phyloP scores from a whole-genome alignment of 805 yeast species.

The Candida maesae region DNA sequence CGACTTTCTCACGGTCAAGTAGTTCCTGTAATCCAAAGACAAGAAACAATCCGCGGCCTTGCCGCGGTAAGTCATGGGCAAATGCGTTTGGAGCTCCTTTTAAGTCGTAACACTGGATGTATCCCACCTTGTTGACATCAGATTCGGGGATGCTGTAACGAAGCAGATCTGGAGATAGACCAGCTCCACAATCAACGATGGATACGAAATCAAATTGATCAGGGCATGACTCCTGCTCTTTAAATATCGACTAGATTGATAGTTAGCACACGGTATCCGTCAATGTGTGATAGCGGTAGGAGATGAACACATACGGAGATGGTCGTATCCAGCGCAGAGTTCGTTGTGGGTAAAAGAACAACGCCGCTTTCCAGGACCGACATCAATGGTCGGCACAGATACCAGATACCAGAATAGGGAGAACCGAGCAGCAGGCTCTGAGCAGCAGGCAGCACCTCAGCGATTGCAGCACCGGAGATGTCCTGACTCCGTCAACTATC shows the following conservation, averaged over 20 bases:
- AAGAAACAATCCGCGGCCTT: background rate
- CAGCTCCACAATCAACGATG: constrained; percentile 8
- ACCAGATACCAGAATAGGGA: too few species aligned
- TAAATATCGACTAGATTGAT: background rate
- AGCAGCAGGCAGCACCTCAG: too few species aligned
- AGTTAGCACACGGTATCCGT: background rate
- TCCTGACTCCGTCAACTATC: too few species aligned
- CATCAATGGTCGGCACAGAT: background rate
- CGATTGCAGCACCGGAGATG: too few species aligned
- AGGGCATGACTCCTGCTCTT: background rate
- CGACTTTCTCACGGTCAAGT: constrained; percentile 4
- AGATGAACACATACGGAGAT: background rate
- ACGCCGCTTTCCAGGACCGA: background rate
- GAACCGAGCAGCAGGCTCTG: too few species aligned
- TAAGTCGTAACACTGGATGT: constrained; percentile 13
- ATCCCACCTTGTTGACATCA: constrained; percentile 2
- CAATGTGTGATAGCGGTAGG: background rate
- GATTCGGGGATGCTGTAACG: background rate
- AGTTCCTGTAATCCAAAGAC: constrained; percentile 6
- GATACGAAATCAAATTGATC: background rate
- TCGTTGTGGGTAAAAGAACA: background rate
- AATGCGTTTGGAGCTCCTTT: constrained; percentile 4
- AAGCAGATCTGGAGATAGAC: background rate
- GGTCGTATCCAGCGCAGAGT: background rate
- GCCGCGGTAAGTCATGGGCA: background rate